phyloP scores from a whole-genome alignment of 805 yeast species.

The Teunomyces funiuensis region DNA sequence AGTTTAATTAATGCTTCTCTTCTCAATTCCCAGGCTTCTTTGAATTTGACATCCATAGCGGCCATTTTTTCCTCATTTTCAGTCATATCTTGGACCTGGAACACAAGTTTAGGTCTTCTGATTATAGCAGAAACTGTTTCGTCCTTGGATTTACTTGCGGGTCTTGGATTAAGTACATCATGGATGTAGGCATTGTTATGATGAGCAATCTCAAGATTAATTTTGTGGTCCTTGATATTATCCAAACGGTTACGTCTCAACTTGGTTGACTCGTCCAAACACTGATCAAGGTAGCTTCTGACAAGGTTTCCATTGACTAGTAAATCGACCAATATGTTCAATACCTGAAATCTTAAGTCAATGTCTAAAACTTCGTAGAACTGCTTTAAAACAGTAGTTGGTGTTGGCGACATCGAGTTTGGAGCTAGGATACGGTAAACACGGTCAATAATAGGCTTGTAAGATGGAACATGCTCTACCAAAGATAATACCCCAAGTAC shows the following conservation, averaged over 20 bases:
- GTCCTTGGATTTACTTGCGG: conserved; percentile 1
- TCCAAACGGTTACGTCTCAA: conserved; percentile 70
- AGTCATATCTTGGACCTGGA: conserved; percentile 35
- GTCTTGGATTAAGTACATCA: conserved; percentile 14
- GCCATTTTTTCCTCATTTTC: conserved; percentile 40
- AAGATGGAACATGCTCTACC: conserved; percentile 58
- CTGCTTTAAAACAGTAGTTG: conserved; percentile 47
- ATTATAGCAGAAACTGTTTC: not conserved
- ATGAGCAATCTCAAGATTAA: conserved; percentile 51
- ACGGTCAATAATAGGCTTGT: conserved; percentile 47
- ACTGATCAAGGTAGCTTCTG: conserved; percentile 63
- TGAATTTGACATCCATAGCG: conserved; percentile 42
- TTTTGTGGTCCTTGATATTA: conserved; percentile 57
- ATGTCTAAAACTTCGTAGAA: conserved; percentile 56
- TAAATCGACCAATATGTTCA: conserved; percentile 65
- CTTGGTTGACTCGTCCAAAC: conserved; percentile 61
- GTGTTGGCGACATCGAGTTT: conserved; percentile 46
- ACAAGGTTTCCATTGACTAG: conserved; percentile 58
- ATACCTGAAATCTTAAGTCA: conserved; percentile 52
- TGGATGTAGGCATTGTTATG: conserved; percentile 23
- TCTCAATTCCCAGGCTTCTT: conserved; percentile 45
- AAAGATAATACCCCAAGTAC: conserved; percentile 69
- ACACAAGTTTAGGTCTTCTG: conserved; percentile 12
- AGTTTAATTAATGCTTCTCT: conserved; percentile 39
- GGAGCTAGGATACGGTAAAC: conserved; percentile 63